These are phyloP conservation scores for Apiospora phragmitis DNA, from an alignment of 2,329 filamentous ascomycete genomes.

Conservation along the genomic window DNA sequence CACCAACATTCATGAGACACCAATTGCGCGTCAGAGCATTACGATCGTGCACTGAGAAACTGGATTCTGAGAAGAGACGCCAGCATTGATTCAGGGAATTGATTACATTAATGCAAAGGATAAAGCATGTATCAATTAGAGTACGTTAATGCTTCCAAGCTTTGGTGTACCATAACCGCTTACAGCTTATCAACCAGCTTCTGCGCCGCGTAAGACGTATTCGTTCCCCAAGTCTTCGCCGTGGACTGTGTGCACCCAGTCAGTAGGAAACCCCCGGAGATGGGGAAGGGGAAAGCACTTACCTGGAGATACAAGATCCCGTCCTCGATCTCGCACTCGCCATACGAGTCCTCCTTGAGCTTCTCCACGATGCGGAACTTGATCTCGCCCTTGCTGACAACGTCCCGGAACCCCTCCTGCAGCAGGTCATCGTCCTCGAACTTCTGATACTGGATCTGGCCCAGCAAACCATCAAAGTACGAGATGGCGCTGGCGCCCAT, in stretches of 20 bases:
- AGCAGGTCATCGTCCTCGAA: constrained; percentile 50
- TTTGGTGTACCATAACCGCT: neutral
- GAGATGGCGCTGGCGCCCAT: constrained; percentile 40
- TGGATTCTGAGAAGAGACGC: neutral
- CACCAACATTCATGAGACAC: neutral
- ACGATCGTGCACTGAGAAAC: neutral
- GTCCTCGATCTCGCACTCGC: constrained; percentile 49
- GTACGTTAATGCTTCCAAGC: neutral
- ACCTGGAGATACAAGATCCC: constrained; percentile 53
- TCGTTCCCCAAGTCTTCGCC: constrained; percentile 23
- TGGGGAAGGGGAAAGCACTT: constrained; percentile 17
- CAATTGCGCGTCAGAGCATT: neutral
- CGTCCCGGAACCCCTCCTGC: constrained; percentile 49
- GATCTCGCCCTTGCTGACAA: constrained; percentile 42
- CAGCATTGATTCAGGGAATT: neutral
- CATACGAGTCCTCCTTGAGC: constrained; percentile 41
- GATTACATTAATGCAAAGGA: neutral
- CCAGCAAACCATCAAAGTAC: constrained; percentile 48
- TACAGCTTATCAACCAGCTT: constrained; percentile 29
- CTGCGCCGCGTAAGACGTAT: constrained; percentile 21
- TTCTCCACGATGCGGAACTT: constrained; percentile 49
- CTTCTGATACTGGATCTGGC: constrained; percentile 42
- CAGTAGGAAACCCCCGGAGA: neutral
- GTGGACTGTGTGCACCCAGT: constrained; percentile 20
- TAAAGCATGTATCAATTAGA: neutral